A percentile compares a stretch with the other conserved stretches of the same genome.
These are phyloP conservation scores for Oldenlandia corymbosa DNA, from an alignment of 257 asterid species.

Conservation along the genomic window DNA sequence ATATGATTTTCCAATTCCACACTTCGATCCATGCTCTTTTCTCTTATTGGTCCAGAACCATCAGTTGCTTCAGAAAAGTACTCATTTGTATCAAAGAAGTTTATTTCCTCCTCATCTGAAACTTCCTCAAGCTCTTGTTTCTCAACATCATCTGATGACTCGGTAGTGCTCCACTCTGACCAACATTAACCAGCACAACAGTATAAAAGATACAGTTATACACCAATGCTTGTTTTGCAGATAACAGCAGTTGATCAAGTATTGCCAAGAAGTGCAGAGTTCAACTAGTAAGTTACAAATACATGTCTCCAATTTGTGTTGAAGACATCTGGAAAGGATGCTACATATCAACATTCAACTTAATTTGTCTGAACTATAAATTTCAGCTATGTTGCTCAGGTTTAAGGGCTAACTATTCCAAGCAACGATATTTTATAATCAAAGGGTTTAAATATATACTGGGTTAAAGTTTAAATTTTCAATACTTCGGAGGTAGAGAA, in stretches of 20 bases:
- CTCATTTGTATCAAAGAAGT: constrained; percentile 66
- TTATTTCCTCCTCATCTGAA: constrained; percentile 77
- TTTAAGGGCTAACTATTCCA: no score
- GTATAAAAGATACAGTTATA: not conserved
- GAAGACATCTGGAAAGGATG: no score
- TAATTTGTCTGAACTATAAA: no score
- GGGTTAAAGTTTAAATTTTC: no score
- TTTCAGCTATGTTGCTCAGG: no score
- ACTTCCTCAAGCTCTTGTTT: constrained; percentile 86
- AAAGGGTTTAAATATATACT: no score
- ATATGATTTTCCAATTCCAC: constrained; percentile 22
- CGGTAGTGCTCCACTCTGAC: constrained; percentile 95
- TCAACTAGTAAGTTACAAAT: not conserved
- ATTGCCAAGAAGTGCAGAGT: not conserved
- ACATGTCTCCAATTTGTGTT: not conserved
- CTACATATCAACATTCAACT: no score
- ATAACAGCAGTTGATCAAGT: not conserved
- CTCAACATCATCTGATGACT: constrained; percentile 89
- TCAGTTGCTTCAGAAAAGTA: constrained; percentile 42
- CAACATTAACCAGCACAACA: constrained; percentile 10
- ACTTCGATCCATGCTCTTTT: constrained; percentile 35
- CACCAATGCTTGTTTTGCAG: not conserved
- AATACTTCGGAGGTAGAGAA: no score
- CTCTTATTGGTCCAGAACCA: constrained; percentile 29
- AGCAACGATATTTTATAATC: no score